These are phyloP conservation scores for Euphrasia arctica DNA, from an alignment of 305 asterid species.

Conservation along the genomic window DNA sequence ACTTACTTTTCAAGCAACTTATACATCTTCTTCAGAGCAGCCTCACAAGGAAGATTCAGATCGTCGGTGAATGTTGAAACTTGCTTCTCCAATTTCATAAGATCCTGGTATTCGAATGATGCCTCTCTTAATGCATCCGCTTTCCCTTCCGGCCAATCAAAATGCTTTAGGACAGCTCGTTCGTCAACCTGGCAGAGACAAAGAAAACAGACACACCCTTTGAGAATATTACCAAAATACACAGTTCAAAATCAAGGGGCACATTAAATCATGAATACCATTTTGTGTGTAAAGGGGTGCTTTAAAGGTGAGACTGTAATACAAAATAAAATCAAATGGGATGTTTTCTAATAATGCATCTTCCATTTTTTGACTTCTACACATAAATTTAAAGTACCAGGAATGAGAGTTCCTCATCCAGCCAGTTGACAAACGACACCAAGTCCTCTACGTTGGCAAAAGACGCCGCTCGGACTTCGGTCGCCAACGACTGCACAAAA, in stretches of 20 bases:
- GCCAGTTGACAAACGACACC: slow-evolving; percentile 92
- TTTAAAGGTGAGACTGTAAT: too few relatives aligned
- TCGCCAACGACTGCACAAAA: slow-evolving; percentile 82
- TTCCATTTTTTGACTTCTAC: too few relatives aligned
- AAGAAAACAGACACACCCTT: slow-evolving; percentile 1
- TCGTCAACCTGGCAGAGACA: slow-evolving; percentile 70
- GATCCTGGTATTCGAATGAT: slow-evolving; percentile 89
- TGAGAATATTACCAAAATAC: neutral
- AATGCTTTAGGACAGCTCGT: slow-evolving; percentile 94
- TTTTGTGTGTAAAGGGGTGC: too few relatives aligned
- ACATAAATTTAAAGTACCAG: slow-evolving; percentile 43
- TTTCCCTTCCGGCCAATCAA: slow-evolving; percentile 99
- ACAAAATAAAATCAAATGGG: neutral
- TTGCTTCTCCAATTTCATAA: slow-evolving; percentile 78
- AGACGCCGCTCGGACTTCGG: slow-evolving; percentile 85
- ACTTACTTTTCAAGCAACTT: slow-evolving; percentile 96
- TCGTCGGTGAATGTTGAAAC: slow-evolving; percentile 77
- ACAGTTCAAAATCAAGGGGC: neutral
- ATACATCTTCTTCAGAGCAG: slow-evolving; percentile 92
- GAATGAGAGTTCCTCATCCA: slow-evolving; percentile 93
- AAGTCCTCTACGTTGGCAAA: slow-evolving; percentile 67
- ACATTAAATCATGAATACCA: too few relatives aligned
- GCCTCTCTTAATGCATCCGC: slow-evolving; percentile 98
- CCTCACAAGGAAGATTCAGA: slow-evolving; percentile 73
- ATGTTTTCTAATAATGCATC: too few relatives aligned